phyloP scores from a whole-genome alignment of 108 stramenopile genomes.

The Nitzschia putrida region DNA sequence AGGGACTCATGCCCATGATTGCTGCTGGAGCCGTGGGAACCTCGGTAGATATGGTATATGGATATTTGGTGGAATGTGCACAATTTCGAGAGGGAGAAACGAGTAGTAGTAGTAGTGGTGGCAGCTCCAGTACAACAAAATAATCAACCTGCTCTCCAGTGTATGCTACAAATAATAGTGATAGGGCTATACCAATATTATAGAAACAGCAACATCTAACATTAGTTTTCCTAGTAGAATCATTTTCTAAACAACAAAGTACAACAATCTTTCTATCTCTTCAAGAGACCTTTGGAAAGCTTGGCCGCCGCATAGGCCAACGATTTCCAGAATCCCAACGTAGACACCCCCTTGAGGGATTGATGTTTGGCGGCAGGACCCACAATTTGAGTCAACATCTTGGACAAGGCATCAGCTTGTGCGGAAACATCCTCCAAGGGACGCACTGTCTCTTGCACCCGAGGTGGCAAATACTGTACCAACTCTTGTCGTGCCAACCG shows the following conservation, averaged over 20 bases:
- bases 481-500: constrained; percentile 5
- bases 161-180: too few species aligned
- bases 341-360: constrained; percentile 77
- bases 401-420: constrained; percentile 2
- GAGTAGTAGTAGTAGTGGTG: neutral
- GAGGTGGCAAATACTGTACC: constrained; percentile 12
- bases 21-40: constrained; percentile 47
- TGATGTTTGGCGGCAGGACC: constrained; percentile 74
- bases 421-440: neutral
- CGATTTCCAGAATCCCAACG: constrained; percentile 68
- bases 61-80: constrained; percentile 42
- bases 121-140: neutral
- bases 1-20: constrained; percentile 43
- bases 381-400: constrained; percentile 56
- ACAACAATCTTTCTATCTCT: constrained; percentile 14
- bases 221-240: neutral
- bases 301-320: constrained; percentile 74
- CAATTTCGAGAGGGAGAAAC: constrained; percentile 17
- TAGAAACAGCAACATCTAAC: neutral
- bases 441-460: constrained; percentile 3
- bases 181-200: constrained; percentile 6
- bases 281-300: constrained; percentile 64
- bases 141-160: too few species aligned
- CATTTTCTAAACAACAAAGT: neutral
- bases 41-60: constrained; percentile 47